Evolutionary conservation across 805 yeast genomes (phyloP).

Genomic region (Candida orba): DNA sequence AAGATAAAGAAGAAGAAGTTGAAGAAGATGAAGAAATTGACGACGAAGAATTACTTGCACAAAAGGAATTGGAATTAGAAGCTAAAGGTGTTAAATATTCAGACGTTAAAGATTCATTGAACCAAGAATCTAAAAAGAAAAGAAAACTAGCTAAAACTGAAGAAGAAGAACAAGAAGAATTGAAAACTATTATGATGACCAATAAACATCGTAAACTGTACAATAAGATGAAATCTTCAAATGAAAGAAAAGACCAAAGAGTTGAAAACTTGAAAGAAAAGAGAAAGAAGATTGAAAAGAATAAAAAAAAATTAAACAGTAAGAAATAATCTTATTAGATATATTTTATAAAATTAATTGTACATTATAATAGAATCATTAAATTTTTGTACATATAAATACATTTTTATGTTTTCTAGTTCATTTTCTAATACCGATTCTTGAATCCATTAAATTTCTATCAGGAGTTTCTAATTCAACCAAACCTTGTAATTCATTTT

Average conservation of each 20-base stretch:
- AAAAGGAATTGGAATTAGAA: conserved; percentile 84
- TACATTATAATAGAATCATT: background rate
- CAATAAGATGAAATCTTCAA: conserved; percentile 90
- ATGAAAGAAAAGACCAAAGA: conserved; percentile 73
- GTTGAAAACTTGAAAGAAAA: conserved; percentile 60
- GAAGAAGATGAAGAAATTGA: conserved; percentile 49
- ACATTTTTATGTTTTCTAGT: no score
- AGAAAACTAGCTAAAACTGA: conserved; percentile 34
- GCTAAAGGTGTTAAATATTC: conserved; percentile 80
- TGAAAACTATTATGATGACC: conserved; percentile 95
- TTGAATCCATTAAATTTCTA: conserved; percentile 72
- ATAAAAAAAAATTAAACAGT: conserved; percentile 18
- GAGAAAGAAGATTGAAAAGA: conserved; percentile 63
- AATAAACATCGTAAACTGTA: conserved; percentile 92
- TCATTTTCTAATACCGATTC: conserved; percentile 32
- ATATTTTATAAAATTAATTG: background rate
- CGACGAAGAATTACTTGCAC: conserved; percentile 52
- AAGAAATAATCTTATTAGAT: conserved; percentile 1
- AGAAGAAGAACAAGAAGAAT: conserved; percentile 73
- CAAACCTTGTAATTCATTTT: conserved; percentile 60
- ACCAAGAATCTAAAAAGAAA: conserved; percentile 26
- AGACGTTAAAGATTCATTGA: conserved; percentile 38
- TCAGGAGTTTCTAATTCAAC: conserved; percentile 70
- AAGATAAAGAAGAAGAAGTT: conserved; percentile 35
- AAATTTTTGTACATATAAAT: no score